Base-by-base conservation (phyloP, 1,284 basidiomycete genomes). In the Fomitiporia mediterranea region DNA sequence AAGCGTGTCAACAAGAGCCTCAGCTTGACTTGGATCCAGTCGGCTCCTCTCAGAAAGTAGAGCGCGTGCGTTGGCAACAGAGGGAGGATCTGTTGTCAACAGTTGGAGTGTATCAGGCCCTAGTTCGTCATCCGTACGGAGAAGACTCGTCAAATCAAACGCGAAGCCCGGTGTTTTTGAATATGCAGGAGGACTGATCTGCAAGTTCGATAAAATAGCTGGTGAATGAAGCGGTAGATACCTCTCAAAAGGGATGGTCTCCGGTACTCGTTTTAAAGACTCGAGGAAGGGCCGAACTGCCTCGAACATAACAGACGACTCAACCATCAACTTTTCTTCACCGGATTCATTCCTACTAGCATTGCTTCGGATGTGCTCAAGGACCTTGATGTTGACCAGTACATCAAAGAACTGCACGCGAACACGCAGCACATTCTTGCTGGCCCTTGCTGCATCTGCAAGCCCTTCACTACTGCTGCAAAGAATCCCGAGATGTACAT, bases 21-120 rank as follows among this genome's bases (percentile, higher is more conserved):
- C 81, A 0, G 78, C 82, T 67, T 90, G 87, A 66, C 82, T 84
- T 0, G 73, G 68, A 63, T 89, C 86, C 34, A 89, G 70, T 2
- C 74, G 70, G 64, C 83, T 87, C 9, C 58, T 61, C 47, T 66
- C 70, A 35, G 44, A 9, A 17, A 89, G 65, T 17, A 69, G 67
- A 2, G 65, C 62, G 9, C 79, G 69, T 0, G 77, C 80, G 34
- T 52, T 55, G 4, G 65, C 68, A 17, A 81, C 58, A 0, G 79
- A 79, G 3, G 57, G 57, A 2, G 66, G 65, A 58, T 77, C 69
- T 0, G 61, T 63, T 0, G 71, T 70, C 55, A 67, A 58, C 30
- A 81, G 62, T 37, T 56, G 62, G n/a, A 76, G 55, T 48, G 67
- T 65, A 6, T 61, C 42, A 7, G 69, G 17, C 23, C 61, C 61